These are phyloP conservation scores for Tylopilus microsporus DNA, from an alignment of 1,284 basidiomycete genomes.

Conservation along the genomic window DNA sequence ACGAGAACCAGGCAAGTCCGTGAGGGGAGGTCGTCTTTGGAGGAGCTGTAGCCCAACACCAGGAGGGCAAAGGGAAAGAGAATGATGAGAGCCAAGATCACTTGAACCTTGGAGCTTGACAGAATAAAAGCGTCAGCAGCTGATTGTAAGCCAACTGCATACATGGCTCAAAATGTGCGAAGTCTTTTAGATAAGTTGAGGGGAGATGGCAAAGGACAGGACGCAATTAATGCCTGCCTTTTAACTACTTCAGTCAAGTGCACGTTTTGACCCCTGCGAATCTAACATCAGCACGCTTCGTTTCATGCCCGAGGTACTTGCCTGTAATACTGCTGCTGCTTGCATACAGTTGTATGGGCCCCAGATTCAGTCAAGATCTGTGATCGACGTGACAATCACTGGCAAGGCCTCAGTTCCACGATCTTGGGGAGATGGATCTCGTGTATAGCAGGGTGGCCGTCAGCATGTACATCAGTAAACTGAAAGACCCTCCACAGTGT, in stretches of 20 bases:
- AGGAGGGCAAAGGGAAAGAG: constrained; percentile 50
- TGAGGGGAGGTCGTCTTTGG: constrained; percentile 38
- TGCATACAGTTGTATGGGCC: constrained; percentile 8
- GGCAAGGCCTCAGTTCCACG: constrained; percentile 27
- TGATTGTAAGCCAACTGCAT: constrained; percentile 55
- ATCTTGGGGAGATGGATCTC: constrained; percentile 19
- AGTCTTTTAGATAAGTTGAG: constrained; percentile 22
- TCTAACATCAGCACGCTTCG: constrained; percentile 24
- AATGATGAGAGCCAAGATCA: constrained; percentile 52
- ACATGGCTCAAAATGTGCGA: constrained; percentile 31
- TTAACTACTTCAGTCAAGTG: constrained; percentile 17
- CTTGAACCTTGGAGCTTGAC: constrained; percentile 49
- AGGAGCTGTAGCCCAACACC: constrained; percentile 37
- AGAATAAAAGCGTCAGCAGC: constrained; percentile 55
- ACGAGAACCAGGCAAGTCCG: constrained; percentile 52
- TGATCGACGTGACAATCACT: constrained; percentile 16
- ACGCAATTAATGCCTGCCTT: constrained; percentile 23
- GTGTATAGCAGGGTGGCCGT: constrained; percentile 19
- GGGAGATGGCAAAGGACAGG: constrained; percentile 22
- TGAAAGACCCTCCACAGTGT: no score
- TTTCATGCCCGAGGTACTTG: constrained; percentile 25
- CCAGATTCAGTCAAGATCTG: constrained; percentile 19
- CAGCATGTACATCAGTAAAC: no score
- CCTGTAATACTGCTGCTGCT: constrained; percentile 9
- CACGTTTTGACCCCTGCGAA: constrained; percentile 27